Conservation (phyloP, 495 filamentous ascomycete genomes). For the Tuber umbilicatum region DNA sequence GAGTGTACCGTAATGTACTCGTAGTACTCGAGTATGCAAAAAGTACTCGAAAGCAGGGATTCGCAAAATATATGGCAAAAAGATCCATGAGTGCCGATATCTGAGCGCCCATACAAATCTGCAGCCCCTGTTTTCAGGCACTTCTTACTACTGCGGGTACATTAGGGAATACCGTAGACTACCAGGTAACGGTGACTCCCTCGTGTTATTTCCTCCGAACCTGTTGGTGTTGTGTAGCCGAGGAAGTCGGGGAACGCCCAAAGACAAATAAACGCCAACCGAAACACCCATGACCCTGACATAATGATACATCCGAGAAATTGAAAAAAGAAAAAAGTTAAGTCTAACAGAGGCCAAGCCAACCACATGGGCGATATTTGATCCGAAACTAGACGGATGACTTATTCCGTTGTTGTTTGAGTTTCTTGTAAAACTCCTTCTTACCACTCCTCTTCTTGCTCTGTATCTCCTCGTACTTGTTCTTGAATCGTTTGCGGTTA, state of each 20-base stretch:
- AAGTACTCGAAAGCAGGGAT: not conserved
- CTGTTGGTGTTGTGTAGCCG: not conserved
- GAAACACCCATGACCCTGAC: not conserved
- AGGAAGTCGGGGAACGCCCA: not conserved
- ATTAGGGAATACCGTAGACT: not conserved
- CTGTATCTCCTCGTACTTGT: conserved; percentile 66
- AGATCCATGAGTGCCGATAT: not conserved
- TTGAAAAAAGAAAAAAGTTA: not conserved
- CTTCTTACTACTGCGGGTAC: not conserved
- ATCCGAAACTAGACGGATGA: not conserved
- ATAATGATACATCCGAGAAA: not conserved
- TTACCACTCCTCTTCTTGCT: conserved; percentile 62
- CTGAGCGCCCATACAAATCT: not conserved
- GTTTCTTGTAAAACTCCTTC: conserved; percentile 62
- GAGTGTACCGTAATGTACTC: not conserved
- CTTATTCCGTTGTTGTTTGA: conserved; percentile 54
- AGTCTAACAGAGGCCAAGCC: not conserved
- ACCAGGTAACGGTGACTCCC: not conserved
- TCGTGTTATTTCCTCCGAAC: not conserved
- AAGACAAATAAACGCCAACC: conserved; percentile 2
- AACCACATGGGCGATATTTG: not conserved
- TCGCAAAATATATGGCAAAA: not conserved
- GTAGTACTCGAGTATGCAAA: not conserved
- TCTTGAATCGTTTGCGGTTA: conserved; percentile 56
- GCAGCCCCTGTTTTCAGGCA: not conserved